Evolutionary conservation across 1,139 yeast species (phyloP).

Genomic region (Saccharomyces hybrid): DNA sequence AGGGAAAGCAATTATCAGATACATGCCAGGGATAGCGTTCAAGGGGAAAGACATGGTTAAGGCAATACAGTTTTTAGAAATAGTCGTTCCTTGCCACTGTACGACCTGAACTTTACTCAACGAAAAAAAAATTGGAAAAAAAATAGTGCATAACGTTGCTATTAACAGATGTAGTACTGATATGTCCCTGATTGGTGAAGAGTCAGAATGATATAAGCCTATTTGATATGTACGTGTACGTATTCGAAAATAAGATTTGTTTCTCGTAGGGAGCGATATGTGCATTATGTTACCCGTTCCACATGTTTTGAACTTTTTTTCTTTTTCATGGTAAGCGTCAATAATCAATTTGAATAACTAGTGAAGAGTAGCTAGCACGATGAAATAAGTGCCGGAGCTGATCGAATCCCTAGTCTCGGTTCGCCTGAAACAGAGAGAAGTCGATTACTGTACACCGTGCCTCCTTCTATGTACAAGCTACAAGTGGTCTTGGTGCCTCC

Average conservation of each 20-base stretch:
- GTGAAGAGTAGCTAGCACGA: background rate
- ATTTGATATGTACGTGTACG: background rate
- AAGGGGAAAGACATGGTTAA: background rate
- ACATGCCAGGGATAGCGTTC: background rate
- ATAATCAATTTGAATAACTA: background rate
- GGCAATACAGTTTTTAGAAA: background rate
- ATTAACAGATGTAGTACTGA: background rate
- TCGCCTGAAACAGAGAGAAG: background rate
- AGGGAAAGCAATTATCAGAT: background rate
- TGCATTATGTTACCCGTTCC: background rate
- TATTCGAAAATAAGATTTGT: background rate
- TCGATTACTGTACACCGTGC: background rate
- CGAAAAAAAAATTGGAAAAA: background rate
- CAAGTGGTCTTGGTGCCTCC: slow-evolving; percentile 27
- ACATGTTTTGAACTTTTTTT: background rate
- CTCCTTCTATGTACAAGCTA: slow-evolving; percentile 20
- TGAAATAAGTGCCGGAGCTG: background rate
- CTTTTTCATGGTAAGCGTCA: background rate
- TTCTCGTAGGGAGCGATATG: background rate
- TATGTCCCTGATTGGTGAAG: background rate
- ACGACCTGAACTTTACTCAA: background rate
- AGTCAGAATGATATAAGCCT: background rate
- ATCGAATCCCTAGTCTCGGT: background rate
- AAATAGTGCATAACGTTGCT: background rate
- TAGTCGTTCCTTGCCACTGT: background rate